Base-by-base conservation (phyloP, 495 filamentous ascomycete species). In the Aspergillus haitiensis region DNA sequence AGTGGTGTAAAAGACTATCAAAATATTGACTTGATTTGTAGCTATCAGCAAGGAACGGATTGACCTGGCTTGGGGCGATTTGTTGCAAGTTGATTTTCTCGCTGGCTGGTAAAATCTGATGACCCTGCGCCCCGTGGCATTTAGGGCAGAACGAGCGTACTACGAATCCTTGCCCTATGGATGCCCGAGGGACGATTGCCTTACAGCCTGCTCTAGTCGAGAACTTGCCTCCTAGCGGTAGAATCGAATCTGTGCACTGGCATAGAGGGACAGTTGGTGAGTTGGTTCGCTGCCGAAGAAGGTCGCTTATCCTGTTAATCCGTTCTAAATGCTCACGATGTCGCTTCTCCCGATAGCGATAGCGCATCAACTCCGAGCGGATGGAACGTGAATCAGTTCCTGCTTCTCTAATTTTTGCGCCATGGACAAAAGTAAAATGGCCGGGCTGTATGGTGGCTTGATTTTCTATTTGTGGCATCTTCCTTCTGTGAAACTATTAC, bases 331-430 rank as follows among this genome's bases (percentile, higher is more conserved):
- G 15, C 7, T 27, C 11, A 2, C 47, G n/a, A 21, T 10, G 16
- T 3, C 21, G 47, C 6, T 49, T 49, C 47, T 49, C 47, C 15
- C 47, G 5, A 7, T 27, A 27, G 7, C 47, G 47, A 16, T 27
- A 16, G 47, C 47, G 47, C 47, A 49, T 49, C 47, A 49, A 10
- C 21, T 49, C 6, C 47, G 47, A 49, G 47, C 47, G 47, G 21
- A 49, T 49, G 8, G 21, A 6, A 11, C 10, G 8, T 7, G 47
- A 16, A 13, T 49, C 32, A 4, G 10, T 1, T 31, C 2, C 1
- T 8, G 16, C 47, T 7, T 27, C 47, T 4, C 47, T 6, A 6
- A 49, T 49, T 6, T 6, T 49, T 49, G 47, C 16, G 2, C 47
- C 47, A 13, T 49, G 21, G 47, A 49, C 21, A 31, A 49, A 49